phyloP scores from a whole-genome alignment of 306 rosid genomes.

The Lotus japonicus region DNA sequence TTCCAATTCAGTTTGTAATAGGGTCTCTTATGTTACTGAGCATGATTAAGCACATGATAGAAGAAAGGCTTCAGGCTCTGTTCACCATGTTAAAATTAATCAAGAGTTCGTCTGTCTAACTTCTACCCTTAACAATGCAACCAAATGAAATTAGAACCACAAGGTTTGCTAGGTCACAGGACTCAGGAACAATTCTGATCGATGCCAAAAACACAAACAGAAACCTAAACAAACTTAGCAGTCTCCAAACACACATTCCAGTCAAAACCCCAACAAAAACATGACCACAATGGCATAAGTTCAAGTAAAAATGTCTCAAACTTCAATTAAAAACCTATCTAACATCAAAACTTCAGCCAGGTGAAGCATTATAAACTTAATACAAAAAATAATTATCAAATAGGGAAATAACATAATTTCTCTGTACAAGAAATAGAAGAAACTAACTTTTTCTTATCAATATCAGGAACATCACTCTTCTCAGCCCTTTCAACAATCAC shows the following conservation, averaged over 20 bases:
- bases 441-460: conserved; percentile 85
- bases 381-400: neutral
- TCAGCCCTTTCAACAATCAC: conserved; percentile 93
- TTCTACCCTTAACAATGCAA: neutral
- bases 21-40: neutral
- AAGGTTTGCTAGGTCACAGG: neutral
- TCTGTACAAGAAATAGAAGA: neutral
- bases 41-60: neutral
- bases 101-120: neutral
- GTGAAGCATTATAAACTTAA: neutral
- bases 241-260: neutral
- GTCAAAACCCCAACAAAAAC: neutral
- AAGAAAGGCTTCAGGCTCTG: neutral
- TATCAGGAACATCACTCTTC: conserved; percentile 77
- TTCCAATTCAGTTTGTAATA: neutral
- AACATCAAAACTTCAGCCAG: conserved; percentile 5
- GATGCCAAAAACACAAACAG: neutral
- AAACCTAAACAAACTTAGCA: neutral
- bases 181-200: neutral
- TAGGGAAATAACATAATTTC: neutral
- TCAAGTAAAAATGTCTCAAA: neutral
- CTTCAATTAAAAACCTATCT: neutral
- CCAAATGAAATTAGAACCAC: neutral
- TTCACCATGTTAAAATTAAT: neutral
- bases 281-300: neutral